Evolutionary conservation across 257 asterid species (phyloP), one percentile per base, ranked within the genome.

Genomic region (Scutellaria minor): DNA sequence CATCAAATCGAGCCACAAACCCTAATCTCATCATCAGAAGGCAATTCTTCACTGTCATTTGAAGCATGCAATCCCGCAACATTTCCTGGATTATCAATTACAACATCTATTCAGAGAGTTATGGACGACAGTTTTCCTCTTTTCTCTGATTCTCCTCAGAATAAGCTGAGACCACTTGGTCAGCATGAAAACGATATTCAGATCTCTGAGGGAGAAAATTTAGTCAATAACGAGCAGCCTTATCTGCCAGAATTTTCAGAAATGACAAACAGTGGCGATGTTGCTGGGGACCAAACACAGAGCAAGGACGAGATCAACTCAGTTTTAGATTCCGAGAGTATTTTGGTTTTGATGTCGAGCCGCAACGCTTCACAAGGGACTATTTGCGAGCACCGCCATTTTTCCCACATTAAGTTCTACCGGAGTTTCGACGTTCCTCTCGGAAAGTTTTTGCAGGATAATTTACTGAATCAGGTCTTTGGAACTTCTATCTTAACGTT

Each of bases 391-490:
- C 91, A 86, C 68, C 83, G 91, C 18, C 96, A 85, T 76, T 89
- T 94, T 82, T 89, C 97, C 75, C 94, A 86, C 70, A 91, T 94
- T 44, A 94, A 89, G 89, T 94, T 94, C 69, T 94, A 94, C 79
- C 79, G 83, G 74, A 86, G 89, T 85, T 89, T 89, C 53, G 98
- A 94, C 75, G 89, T 84, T 73, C 96, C 97, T 13, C 96, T 94
- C 15, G 97, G 91, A 56, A 88, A 85, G 48, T 91, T 91, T 77
- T 78, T 94, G 89, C 89, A 74, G 72, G 92, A 94, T 39, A 83
- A 87, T 82, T 77, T 94, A 77, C 96, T 94, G 79, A 88, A 83
- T 72, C 97, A 88, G 96, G 98, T 91, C 65, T 53, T 39, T 71
- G 45, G 42, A 70, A 72, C 68, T 60, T 42, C n/a, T 35, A 51